phyloP scores from a whole-genome alignment of 2,329 filamentous ascomycete genomes.

The Scortechinia acanthostroma region DNA sequence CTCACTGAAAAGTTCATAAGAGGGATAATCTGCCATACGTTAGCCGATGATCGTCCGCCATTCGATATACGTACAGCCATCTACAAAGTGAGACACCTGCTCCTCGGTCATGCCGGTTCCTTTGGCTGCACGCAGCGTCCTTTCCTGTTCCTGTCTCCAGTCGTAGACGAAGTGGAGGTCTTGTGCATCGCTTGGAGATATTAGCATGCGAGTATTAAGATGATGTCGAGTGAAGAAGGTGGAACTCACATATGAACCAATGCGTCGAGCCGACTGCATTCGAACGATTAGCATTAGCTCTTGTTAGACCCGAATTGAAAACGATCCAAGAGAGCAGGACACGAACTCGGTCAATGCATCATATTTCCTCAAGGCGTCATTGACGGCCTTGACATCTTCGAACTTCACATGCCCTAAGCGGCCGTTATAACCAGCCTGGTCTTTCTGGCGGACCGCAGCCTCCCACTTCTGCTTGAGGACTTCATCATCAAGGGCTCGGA shows the following conservation, averaged over 20 bases:
- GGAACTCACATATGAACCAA: slow-evolving; percentile 38
- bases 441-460: slow-evolving; percentile 38
- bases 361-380: slow-evolving; percentile 36
- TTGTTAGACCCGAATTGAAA: not conserved
- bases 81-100: slow-evolving; percentile 69
- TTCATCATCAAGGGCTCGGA: slow-evolving; percentile 51
- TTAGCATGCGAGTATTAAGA: slow-evolving; percentile 7
- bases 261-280: slow-evolving; percentile 32
- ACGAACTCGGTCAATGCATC: slow-evolving; percentile 21
- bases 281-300: not conserved
- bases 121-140: slow-evolving; percentile 53
- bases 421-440: slow-evolving; percentile 21
- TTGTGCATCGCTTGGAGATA: slow-evolving; percentile 45
- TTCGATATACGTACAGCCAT: slow-evolving; percentile 27
- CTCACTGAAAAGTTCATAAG: slow-evolving; percentile 64
- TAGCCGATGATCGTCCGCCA: not conserved
- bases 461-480: slow-evolving; percentile 42
- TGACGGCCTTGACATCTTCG: slow-evolving; percentile 40
- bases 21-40: slow-evolving; percentile 46
- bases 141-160: slow-evolving; percentile 79
- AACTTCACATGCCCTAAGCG: slow-evolving; percentile 14
- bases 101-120: slow-evolving; percentile 78
- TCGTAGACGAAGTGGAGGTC: slow-evolving; percentile 71
- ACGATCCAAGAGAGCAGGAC: not conserved
- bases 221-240: slow-evolving; percentile 2